These are phyloP conservation scores for Mortierella sp. DNA, from an alignment of 371 early-diverging fungal genomes.

Conservation along the genomic window DNA sequence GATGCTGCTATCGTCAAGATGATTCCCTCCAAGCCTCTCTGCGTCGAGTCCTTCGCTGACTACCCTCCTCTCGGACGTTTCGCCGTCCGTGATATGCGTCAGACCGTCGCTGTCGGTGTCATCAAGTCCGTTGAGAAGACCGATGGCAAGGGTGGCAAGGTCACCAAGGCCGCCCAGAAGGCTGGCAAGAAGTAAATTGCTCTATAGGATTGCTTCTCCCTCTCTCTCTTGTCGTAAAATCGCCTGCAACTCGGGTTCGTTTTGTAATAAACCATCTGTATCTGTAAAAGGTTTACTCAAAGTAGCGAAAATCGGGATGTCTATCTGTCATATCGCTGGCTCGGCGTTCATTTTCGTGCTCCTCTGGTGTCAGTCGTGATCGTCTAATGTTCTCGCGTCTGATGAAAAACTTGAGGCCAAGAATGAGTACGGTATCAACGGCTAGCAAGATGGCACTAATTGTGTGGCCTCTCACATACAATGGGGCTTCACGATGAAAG, in stretches of 20 bases:
- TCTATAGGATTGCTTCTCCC: constrained; percentile 12
- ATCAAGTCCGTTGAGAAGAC: constrained; percentile 94
- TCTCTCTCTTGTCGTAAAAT: constrained; percentile 27
- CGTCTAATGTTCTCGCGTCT: constrained; percentile 27
- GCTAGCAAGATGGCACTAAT: constrained; percentile 3
- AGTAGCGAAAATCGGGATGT: constrained; percentile 20
- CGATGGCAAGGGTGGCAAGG: constrained; percentile 71
- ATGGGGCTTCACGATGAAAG: constrained; percentile 11
- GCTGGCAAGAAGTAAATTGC: constrained; percentile 77
- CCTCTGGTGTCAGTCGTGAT: constrained; percentile 18
- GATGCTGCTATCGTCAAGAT: constrained; percentile 96
- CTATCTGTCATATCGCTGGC: constrained; percentile 19
- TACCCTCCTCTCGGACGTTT: constrained; percentile 97
- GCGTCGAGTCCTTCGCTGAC: constrained; percentile 93
- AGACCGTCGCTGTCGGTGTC: constrained; percentile 95
- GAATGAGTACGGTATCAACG: neutral
- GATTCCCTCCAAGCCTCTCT: constrained; percentile 96
- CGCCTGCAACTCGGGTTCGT: constrained; percentile 29
- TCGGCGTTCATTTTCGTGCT: constrained; percentile 14
- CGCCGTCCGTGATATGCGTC: constrained; percentile 98
- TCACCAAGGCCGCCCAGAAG: constrained; percentile 76
- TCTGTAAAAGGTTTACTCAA: constrained; percentile 9
- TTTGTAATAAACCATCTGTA: constrained; percentile 24
- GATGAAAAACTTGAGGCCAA: constrained; percentile 19
- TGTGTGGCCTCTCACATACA: constrained; percentile 26